Evolutionary conservation across 208 protist species (phyloP), one percentile per base, ranked within the genome.

Genomic region (Porcisia deanei): DNA sequence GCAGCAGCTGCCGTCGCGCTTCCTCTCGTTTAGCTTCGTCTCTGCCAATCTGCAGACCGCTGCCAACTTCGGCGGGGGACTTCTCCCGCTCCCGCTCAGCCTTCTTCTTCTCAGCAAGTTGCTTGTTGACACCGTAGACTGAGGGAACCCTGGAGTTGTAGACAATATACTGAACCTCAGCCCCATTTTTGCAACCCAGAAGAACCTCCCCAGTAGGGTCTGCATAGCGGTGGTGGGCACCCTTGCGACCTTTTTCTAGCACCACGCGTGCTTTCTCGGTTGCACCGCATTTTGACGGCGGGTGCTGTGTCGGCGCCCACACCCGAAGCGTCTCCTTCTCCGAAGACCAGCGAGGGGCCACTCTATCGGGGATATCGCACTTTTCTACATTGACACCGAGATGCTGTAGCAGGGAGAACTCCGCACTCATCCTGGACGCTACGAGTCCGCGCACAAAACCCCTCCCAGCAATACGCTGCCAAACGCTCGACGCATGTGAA

Each of bases 131-230:
- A 16, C 84, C 91, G 52, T 85, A 72, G 72, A 92, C 86, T 4
- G 85, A 93, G 9, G 88, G 88, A 25, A 90, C 66, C 57, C 82
- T 90, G 60, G 89, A 72, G 68, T 92, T 88, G 79, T 90, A 93
- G n/a, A 92, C 83, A n/a, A 88, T 71, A 53, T 88, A 92, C 76
- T 92, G 83, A 34, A 85, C 84, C 63, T 85, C 67, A 14, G 72
- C 71, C 3, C 78, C 72, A 68, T 85, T 63, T n/a, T 85, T 82
- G 7, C 60, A 71, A 37, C 77, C 79, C 9, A 82, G 59, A 25
- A 94, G 43, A 49, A 94, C 88, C 41, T 94, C 88, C 2, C 85
- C 85, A 3, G 83, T 80, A 5, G 86, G 88, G 61, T 92, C 90
- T 12, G 86, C 90, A 45, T 90, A 82, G 2, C 34, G 57, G 30